Evolutionary conservation across 805 yeast genomes (phyloP), one percentile per base, ranked within the genome.

Genomic region (Pichia nakasei): DNA sequence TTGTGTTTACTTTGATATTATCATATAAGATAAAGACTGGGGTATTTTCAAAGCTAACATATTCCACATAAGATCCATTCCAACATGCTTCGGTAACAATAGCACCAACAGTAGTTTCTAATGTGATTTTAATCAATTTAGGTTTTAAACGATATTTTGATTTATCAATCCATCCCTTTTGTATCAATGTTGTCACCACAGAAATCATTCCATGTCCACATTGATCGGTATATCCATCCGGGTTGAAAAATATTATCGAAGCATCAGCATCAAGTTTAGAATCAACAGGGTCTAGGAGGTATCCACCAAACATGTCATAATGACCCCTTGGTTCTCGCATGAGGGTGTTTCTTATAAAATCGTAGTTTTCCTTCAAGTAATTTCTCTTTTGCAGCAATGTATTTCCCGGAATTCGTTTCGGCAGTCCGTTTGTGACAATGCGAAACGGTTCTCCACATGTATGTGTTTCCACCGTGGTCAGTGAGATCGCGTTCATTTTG

Each of bases 131-230:
- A 24, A 56, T 56, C 17, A 54, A 34, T 22, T 52, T 57, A 1
- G 58, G 57, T 38, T 51, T 54, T 19, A 51, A 21, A 13, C 43
- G 44, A n/a, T 53, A 53, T 17, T 43, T 44, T 5, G 45, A 42
- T 20, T 47, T 35, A 9, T 53, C 52, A 6, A 55, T 40, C 53
- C 56, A 45, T 2, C 52, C 48, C 39, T 53, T 17, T 27, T 45
- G 41, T 17, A 58, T 42, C 12, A 54, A 27, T 15, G 54, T 48
- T 2, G 60, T 52, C 3, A 53, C 55, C 21, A 48, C 47, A 6
- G 60, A 54, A 26, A 57, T 54, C 44, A 54, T 51, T 2, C 61
- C 61, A 45, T 57, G 61, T 3, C 61, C 61, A 45, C 61, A 57
- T 38, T 56, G 60, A 38, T 57, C 60, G 5, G 58, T 56, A 36